Percentiles rank a stretch among this genome's conserved stretches.
Conservation (phyloP, 2,329 filamentous ascomycete genomes). For the Pseudopithomyces maydicus region DNA sequence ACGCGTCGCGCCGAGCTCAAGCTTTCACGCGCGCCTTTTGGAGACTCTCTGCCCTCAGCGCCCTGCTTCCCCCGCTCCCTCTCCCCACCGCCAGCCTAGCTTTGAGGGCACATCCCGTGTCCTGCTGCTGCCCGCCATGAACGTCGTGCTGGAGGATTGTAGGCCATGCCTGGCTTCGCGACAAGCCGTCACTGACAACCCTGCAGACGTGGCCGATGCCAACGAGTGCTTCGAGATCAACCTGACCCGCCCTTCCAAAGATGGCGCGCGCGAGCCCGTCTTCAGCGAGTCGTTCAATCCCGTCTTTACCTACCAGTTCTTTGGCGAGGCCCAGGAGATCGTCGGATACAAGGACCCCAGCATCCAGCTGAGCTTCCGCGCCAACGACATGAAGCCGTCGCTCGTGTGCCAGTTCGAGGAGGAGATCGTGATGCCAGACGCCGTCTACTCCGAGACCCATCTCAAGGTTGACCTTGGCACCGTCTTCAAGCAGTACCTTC, state of each 20-base stretch:
- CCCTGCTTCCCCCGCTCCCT: not conserved
- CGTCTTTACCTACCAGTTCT: constrained; percentile 87
- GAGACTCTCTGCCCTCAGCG: constrained; percentile 16
- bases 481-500: constrained; percentile 67
- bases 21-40: constrained; percentile 1
- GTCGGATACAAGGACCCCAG: constrained; percentile 86
- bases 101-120: not conserved
- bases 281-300: constrained; percentile 77
- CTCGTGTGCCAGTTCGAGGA: constrained; percentile 72
- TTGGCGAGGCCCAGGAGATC: constrained; percentile 89
- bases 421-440: constrained; percentile 72
- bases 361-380: constrained; percentile 72
- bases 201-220: constrained; percentile 38
- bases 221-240: constrained; percentile 47
- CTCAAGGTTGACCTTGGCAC: constrained; percentile 71
- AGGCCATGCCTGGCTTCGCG: constrained; percentile 12
- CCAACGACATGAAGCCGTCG: constrained; percentile 79
- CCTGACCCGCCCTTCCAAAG: constrained; percentile 35
- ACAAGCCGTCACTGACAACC: constrained; percentile 14
- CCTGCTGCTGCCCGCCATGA: constrained; percentile 19
- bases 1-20: constrained; percentile 24
- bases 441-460: constrained; percentile 59
- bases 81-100: constrained; percentile 5
- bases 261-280: constrained; percentile 25
- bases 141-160: constrained; percentile 39